These are phyloP conservation scores for Catenaria anguillulae DNA, from an alignment of 371 early-diverging fungal genomes.

Conservation along the genomic window DNA sequence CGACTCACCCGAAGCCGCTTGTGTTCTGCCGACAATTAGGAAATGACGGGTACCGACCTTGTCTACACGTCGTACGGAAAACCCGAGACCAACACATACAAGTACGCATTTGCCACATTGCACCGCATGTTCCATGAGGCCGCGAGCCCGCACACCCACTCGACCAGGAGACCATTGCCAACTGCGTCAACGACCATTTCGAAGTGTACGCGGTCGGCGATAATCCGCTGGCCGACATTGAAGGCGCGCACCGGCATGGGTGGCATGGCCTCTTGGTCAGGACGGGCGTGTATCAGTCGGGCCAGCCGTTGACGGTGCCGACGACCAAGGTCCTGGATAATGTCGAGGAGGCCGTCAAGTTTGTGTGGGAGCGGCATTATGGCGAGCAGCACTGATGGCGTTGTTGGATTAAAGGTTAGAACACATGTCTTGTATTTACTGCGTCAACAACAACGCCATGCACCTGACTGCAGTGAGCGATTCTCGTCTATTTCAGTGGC, in stretches of 20 bases:
- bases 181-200: neutral
- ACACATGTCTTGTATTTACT: no score
- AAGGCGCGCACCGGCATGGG: constrained; percentile 64
- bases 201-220: constrained; percentile 45
- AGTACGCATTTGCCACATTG: neutral
- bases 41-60: neutral
- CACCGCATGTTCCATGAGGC: neutral
- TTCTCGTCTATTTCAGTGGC: no score
- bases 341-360: constrained; percentile 58
- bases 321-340: constrained; percentile 41
- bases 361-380: constrained; percentile 20
- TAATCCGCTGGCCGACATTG: constrained; percentile 58
- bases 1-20: no score
- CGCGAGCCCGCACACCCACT: neutral
- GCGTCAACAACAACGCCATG: no score
- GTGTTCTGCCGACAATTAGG: neutral
- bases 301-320: constrained; percentile 38
- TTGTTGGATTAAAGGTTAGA: no score
- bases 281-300: constrained; percentile 56
- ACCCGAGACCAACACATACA: neutral
- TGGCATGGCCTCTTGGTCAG: constrained; percentile 66
- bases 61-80: neutral
- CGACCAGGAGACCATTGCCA: neutral
- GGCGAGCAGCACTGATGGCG: no score
- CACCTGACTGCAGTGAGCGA: no score